phyloP scores from a whole-genome alignment of 2,329 filamentous ascomycete species.

The Ophiognomonia clavigignenti-juglandacearum region DNA sequence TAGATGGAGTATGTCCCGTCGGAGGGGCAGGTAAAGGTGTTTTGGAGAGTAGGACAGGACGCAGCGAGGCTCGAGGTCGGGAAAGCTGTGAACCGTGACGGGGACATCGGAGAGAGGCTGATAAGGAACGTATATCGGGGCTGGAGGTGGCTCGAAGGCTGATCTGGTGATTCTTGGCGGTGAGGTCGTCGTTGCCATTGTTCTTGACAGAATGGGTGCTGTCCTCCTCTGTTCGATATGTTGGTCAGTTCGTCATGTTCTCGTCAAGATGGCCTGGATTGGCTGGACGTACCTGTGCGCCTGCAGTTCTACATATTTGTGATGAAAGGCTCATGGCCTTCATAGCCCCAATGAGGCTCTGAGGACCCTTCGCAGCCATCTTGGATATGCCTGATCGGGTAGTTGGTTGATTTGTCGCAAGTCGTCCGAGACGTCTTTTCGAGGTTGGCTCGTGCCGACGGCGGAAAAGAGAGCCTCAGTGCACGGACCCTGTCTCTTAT shows the following conservation, averaged over 20 bases:
- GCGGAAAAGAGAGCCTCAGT: neutral
- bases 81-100: conserved; percentile 86
- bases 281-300: conserved; percentile 10
- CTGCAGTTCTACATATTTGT: conserved; percentile 31
- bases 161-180: conserved; percentile 15
- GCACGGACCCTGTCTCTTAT: neutral
- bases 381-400: neutral
- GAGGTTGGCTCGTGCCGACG: no score
- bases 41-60: conserved; percentile 75
- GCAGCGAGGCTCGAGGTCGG: conserved; percentile 74
- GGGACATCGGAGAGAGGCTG: conserved; percentile 58
- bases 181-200: conserved; percentile 14
- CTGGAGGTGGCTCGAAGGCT: conserved; percentile 4
- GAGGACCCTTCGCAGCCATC: conserved; percentile 46
- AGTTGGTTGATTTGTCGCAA: neutral
- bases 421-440: no score
- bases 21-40: conserved; percentile 81
- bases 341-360: conserved; percentile 50
- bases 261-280: conserved; percentile 1
- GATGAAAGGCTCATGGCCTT: conserved; percentile 42
- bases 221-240: neutral
- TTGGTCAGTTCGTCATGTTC: conserved; percentile 8
- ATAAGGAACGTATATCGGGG: conserved; percentile 19
- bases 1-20: conserved; percentile 86
- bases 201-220: conserved; percentile 6